Base-by-base conservation (phyloP, 1,284 basidiomycete species). In the Porogramme epimiltina region DNA sequence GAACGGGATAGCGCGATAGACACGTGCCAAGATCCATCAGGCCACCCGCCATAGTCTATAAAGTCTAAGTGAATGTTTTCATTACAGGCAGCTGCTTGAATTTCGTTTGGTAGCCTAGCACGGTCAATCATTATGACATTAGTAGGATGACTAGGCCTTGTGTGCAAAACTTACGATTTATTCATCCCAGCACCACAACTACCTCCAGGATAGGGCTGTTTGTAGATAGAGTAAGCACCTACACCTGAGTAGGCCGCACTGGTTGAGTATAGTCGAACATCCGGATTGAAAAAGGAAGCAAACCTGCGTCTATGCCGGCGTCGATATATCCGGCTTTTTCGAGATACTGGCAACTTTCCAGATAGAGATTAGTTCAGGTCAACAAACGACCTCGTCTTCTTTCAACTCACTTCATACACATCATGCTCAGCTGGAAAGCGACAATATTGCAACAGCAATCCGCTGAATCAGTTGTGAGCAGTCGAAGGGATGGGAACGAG, bases 391-490 rank as follows among this genome's bases (percentile, higher is more conserved):
- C 3, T 20, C 20, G 13, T 8, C 6, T 31, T 6, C 8, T 13
- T 8, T 6, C 28, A 33, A 1, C 52, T 9, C 20, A 61, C 59
- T 55, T 57, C 51, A 61, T 52, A 43, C 60, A 61, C 2, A 61
- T 43, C 60, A 61, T 59, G 41, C 60, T 61, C 24, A 61, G 41
- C 13, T 58, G 52, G 42, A 54, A 61, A 3, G 60, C 52, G 8
- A 59, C 31, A 2, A 52, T 51, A 26, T 61, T 61, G 42, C 60
- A 61, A 25, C 60, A 61, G 26, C 60, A 61, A 6, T 39, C 33
- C 3, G 50, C 60, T 61, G 28, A 1, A 24, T 6, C 11, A 8
- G 15, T 15, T 22, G 11, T 23, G 16, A 11, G n/a, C 15, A 10
- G 13, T 15, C 10, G 33, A 31, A 8, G 8, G 13, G 8, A 42